phyloP scores from a whole-genome alignment of 441 rosid genomes.

The Gossypium davidsonii region DNA sequence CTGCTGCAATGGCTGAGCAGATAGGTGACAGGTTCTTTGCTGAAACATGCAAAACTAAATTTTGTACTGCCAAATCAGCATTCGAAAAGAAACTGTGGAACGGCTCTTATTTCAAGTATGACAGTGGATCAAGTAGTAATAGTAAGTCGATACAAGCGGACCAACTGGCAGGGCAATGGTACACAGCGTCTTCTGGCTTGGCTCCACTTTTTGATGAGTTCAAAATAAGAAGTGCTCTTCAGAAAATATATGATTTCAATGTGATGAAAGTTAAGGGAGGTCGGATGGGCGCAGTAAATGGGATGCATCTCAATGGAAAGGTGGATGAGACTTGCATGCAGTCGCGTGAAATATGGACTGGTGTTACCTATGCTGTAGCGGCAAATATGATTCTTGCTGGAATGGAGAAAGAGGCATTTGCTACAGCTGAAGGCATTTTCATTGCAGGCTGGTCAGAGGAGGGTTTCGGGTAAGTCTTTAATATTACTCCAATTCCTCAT shows the following conservation, averaged over 20 bases:
- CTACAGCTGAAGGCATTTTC: slow-evolving; percentile 86
- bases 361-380: slow-evolving; percentile 88
- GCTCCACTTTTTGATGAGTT: slow-evolving; percentile 74
- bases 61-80: slow-evolving; percentile 63
- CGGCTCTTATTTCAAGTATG: slow-evolving; percentile 86
- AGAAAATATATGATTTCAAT: slow-evolving; percentile 74
- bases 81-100: slow-evolving; percentile 85
- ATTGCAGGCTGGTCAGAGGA: slow-evolving; percentile 96
- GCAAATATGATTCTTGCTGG: slow-evolving; percentile 90
- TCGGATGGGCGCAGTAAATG: slow-evolving; percentile 91
- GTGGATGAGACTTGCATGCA: slow-evolving; percentile 97
- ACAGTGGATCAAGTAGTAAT: slow-evolving; percentile 81
- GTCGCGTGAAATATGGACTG: slow-evolving; percentile 97
- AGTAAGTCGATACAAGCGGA: slow-evolving; percentile 98
- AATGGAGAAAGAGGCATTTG: slow-evolving; percentile 83
- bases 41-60: slow-evolving; percentile 72
- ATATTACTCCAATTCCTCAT: not conserved
- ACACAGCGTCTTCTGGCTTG: slow-evolving; percentile 83
- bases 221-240: slow-evolving; percentile 69
- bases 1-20: slow-evolving; percentile 87
- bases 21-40: slow-evolving; percentile 88
- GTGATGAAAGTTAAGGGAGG: slow-evolving; percentile 91
- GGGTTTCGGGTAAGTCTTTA: slow-evolving; percentile 74
- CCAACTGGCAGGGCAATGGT: slow-evolving; percentile 98
- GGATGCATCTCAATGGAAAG: slow-evolving; percentile 91